Evolutionary conservation across 2,329 filamentous ascomycete species (phyloP), one percentile per base, ranked within the genome.

Genomic region (Eutypa lata): DNA sequence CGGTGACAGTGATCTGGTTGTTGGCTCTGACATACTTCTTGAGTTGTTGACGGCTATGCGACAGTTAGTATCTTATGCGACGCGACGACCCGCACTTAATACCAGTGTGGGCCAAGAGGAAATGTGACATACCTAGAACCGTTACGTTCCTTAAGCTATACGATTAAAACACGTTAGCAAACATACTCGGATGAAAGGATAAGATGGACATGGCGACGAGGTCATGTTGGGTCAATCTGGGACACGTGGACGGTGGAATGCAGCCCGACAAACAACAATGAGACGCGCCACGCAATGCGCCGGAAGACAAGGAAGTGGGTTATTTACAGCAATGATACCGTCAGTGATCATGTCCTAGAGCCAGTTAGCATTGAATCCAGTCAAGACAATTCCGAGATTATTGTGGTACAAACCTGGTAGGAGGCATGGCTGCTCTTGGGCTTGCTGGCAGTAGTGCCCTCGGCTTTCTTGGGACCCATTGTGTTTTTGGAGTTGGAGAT

Each of bases 381-480:
- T 31, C 63, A 43, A 47, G 33, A 48, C 56, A 59, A 55, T 55
- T 18, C 42, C 60, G 49, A 48, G 45, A 54, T 28, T 2, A 19
- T 53, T 35, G 55, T 26, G 61, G 54, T 24, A 72, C 79, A 63
- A 68, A 84, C 81, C 78, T 84, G 81, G 72, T 84, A 84, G 58
- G 78, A 79, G 65, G 75, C 77, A 63, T 83, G 80, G 58, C 72
- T 67, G 62, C 69, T 64, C 73, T 81, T 77, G 72, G 79, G 67
- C 73, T 78, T 74, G 76, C 79, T 71, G 66, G 73, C 63, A 60
- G 42, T 57, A 51, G 59, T 64, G 61, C 65, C 65, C 54, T 76
- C 74, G 60, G 76, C 71, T 74, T 83, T 82, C 77, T 83, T 84
- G 71, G 81, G 77, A 78, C 79, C 73, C 81, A 84, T 84, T 71